A percentile compares a stretch with the other conserved stretches of the same genome.
Evolutionary conservation across 1,139 yeast species (phyloP).

Genomic region (Yamadazyma epiphylla): DNA sequence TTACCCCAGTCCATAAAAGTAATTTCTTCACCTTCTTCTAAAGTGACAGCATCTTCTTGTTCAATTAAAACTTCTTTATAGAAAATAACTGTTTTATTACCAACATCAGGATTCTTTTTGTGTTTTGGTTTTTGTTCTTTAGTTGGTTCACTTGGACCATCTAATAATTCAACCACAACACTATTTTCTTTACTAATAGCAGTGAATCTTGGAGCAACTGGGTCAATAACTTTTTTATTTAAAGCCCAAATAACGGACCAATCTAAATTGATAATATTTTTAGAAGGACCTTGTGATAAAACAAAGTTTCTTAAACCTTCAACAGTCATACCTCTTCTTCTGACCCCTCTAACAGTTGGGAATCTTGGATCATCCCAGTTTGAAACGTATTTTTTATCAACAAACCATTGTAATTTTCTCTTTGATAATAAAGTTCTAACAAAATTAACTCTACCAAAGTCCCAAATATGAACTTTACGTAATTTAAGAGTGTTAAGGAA

Average conservation of each 20-base stretch:
- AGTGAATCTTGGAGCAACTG: conserved; percentile 91
- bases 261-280: conserved; percentile 91
- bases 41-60: conserved; percentile 80
- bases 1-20: conserved; percentile 99
- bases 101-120: conserved; percentile 92
- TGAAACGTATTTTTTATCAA: conserved; percentile 76
- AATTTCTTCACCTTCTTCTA: conserved; percentile 76
- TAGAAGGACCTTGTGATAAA: conserved; percentile 94
- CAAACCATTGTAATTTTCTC: conserved; percentile 98
- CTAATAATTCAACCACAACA: conserved; percentile 61
- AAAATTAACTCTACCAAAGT: conserved; percentile 93
- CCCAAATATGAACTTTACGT: conserved; percentile 95
- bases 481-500: conserved; percentile 73
- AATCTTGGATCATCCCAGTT: conserved; percentile 99
- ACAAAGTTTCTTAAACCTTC: conserved; percentile 94
- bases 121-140: conserved; percentile 84
- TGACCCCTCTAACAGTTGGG: conserved; percentile 98
- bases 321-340: conserved; percentile 99
- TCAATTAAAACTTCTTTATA: conserved; percentile 68
- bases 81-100: conserved; percentile 74
- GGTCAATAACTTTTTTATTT: conserved; percentile 94
- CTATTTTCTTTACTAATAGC: conserved; percentile 64
- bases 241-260: conserved; percentile 97
- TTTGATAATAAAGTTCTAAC: conserved; percentile 90
- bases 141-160: conserved; percentile 63